These are phyloP conservation scores for Erodium trifolium DNA, from an alignment of 441 rosid species.

Conservation along the genomic window DNA sequence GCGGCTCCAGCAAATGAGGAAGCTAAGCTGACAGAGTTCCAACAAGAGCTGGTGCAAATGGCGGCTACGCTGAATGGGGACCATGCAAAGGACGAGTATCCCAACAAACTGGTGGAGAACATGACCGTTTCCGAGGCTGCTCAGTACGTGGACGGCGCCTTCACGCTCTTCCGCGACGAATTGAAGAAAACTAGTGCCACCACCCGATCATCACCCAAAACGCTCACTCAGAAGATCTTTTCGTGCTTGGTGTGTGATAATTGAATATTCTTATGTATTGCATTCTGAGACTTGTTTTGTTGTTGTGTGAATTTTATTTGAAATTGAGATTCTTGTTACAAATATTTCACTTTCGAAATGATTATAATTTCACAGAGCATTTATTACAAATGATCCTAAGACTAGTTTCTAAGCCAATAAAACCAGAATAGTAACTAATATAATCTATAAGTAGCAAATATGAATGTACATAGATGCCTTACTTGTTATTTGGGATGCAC, in stretches of 20 bases:
- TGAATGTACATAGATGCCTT: no score
- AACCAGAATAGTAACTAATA: no score
- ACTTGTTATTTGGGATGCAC: conserved; percentile 31
- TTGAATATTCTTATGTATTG: conserved; percentile 1
- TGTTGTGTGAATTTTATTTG: neutral
- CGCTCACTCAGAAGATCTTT: conserved; percentile 41
- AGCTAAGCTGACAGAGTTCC: conserved; percentile 64
- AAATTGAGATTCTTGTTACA: neutral
- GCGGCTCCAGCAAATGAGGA: conserved; percentile 36
- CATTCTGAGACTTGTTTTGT: neutral
- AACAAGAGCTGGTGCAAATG: conserved; percentile 55
- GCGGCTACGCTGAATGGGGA: conserved; percentile 73
- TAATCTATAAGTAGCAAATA: no score
- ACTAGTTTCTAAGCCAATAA: no score
- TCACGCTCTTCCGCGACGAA: conserved; percentile 37
- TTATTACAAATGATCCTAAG: no score
- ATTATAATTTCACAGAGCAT: no score
- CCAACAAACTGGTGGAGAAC: conserved; percentile 44
- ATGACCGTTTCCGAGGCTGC: conserved; percentile 51
- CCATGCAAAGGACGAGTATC: conserved; percentile 40
- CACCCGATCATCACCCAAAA: conserved; percentile 21
- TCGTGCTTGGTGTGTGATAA: conserved; percentile 68
- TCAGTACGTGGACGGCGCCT: conserved; percentile 48
- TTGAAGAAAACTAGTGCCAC: conserved; percentile 32
- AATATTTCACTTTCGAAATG: no score